Base-by-base conservation (phyloP, 805 yeast genomes). In the Komagataella populi region DNA sequence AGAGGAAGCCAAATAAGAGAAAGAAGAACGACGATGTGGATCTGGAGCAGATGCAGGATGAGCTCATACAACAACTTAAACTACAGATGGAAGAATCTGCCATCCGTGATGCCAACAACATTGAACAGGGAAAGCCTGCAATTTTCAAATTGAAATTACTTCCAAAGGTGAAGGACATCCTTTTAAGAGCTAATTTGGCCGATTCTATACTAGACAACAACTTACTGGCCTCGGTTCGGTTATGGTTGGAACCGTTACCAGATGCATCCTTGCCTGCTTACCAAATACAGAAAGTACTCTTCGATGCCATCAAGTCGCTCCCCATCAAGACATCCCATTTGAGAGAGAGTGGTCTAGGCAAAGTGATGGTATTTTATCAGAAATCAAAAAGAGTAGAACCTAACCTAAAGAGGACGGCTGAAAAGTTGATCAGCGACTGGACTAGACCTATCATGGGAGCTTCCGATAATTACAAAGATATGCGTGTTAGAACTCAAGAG, bases 171-270 rank as follows among this genome's bases (percentile, higher is more conserved):
- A 79, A 76, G 55, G 81, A 77, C 54, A 80, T 86, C 2, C 70
- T 93, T 60, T 74, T 87, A 23, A 84, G 88, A 69, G 88, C 88
- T 2, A 85, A 84, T 63, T 73, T 93, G 59, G 90, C 96, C 39
- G 96, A 91, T 62, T 84, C 96, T 24, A 87, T 93, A 53, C 74
- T 93, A 61, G 99, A 93, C 70, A 93, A 93, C 65, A 93, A 93
- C 66, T 68, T 93, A 59, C 72, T 93, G 54, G 97, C 91, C 60
- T 91, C 96, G 49, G 90, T 93, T 23, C 78, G 98, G 59, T 83
- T 88, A 64, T 93, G 99, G 99, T 74, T 93, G 53, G 99, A 93
- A 67, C 99, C 99, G 30, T 74, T 93, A 59, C 99, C 99, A 3
- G 98, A 95, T 72, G 96, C 95, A 48, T 87, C 96, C 8, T 74